These are phyloP conservation scores for Lanzia echinophila DNA, from an alignment of 2,329 filamentous ascomycete species.

Conservation along the genomic window DNA sequence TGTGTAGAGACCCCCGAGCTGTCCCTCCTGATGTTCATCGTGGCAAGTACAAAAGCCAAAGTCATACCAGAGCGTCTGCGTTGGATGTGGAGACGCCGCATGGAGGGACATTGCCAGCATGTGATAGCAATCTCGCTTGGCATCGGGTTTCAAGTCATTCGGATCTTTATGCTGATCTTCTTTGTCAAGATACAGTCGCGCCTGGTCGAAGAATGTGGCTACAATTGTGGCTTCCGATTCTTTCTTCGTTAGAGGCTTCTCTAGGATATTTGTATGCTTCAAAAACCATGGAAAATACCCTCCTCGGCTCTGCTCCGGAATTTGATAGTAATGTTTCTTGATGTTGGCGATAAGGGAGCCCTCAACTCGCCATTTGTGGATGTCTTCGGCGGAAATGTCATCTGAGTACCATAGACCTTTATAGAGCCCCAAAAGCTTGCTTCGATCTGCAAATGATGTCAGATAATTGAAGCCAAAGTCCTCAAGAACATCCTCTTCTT, in stretches of 20 bases:
- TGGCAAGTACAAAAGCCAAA: background rate
- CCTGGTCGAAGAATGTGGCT: background rate
- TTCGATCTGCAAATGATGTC: constrained; percentile 7
- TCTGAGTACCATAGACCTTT: constrained; percentile 9
- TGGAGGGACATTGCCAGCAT: background rate
- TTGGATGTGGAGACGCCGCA: background rate
- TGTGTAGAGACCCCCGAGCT: background rate
- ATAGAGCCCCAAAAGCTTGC: background rate
- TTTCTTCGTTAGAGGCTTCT: background rate
- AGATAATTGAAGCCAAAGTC: constrained; percentile 28
- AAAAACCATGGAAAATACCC: constrained; percentile 27
- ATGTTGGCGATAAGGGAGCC: constrained; percentile 1
- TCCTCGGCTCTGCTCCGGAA: constrained; percentile 19
- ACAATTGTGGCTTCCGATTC: background rate
- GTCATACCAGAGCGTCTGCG: background rate
- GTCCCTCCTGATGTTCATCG: background rate
- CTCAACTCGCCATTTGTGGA: constrained; percentile 7
- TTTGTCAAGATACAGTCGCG: background rate
- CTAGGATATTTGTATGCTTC: constrained; percentile 11
- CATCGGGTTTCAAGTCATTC: background rate
- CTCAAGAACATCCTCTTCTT: constrained; percentile 25
- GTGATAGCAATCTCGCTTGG: background rate
- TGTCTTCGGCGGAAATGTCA: constrained; percentile 14
- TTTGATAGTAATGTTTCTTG: constrained; percentile 15
- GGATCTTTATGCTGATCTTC: background rate